These are phyloP conservation scores for Syncephalastrum racemosum DNA, from an alignment of 371 early-diverging fungal genomes.

Conservation along the genomic window DNA sequence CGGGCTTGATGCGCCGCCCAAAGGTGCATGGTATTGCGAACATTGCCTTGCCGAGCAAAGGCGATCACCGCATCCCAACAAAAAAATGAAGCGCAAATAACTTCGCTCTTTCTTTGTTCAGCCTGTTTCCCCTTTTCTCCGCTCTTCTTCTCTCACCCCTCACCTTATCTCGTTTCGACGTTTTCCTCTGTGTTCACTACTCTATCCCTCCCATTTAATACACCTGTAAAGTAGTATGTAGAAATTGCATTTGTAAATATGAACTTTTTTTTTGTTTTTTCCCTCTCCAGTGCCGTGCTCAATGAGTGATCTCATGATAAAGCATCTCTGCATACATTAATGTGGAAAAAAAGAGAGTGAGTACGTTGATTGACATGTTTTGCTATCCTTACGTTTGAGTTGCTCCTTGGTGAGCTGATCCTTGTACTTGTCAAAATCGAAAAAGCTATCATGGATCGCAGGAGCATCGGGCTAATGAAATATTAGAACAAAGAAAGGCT, in stretches of 20 bases:
- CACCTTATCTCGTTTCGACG: no score
- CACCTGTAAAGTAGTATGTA: no score
- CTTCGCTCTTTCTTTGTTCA: no score
- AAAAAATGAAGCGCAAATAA: slow-evolving; percentile 33
- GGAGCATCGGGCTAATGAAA: slow-evolving; percentile 65
- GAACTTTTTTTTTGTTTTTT: no score
- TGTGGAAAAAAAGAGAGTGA: not conserved
- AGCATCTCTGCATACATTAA: slow-evolving; percentile 36
- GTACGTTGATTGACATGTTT: not conserved
- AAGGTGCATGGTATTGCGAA: slow-evolving; percentile 92
- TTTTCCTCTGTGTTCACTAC: no score
- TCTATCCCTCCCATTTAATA: no score
- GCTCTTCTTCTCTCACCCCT: no score
- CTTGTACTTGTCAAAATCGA: slow-evolving; percentile 88
- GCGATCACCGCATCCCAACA: slow-evolving; percentile 30
- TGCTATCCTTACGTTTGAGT: slow-evolving; percentile 64
- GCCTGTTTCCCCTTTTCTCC: no score
- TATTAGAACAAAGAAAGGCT: no score
- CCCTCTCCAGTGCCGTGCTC: slow-evolving; percentile 2
- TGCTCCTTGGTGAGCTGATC: slow-evolving; percentile 84
- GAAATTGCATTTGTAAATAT: no score
- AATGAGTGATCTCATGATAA: slow-evolving; percentile 44
- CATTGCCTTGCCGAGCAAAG: slow-evolving; percentile 60
- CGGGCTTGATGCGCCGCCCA: slow-evolving; percentile 79
- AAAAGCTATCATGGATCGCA: slow-evolving; percentile 80